Base-by-base conservation (phyloP, 495 filamentous ascomycete genomes). In the Geopyxis carbonaria region DNA sequence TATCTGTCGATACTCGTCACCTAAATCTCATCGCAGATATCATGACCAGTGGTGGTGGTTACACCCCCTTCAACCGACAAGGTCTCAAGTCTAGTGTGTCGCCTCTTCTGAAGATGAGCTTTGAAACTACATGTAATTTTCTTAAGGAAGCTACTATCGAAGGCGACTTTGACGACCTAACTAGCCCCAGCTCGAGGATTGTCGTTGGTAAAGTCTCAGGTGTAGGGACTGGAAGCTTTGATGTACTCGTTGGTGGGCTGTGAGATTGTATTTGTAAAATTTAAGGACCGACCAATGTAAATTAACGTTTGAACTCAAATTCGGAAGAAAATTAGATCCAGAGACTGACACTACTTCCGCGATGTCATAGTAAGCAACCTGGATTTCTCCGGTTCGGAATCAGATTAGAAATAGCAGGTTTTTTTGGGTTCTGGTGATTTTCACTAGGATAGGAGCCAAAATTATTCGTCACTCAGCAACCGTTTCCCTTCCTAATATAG, bases 41-140 rank as follows among this genome's bases (percentile, higher is more conserved):
- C 60, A 97, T 97, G 89, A 95, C 91, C 13, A 64, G 84, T 19
- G 75, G 73, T 44, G 89, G 89, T 45, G 73, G 72, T 13, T 95
- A 89, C 61, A 75, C 69, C 13, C 75, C 87, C 2, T 99, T 95
- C 64, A 93, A 80, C 60, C 77, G 89, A 31, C 86, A 76, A 47
- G 89, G 86, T 13, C 57, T 95, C 38, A 78, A 75, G 56, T 70
- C 78, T 43, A 79, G 76, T 51, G 74, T 81, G 11, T 86, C 78
- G 37, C 85, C 89, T 1, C 84, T 95, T 45, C 77, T 86, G 60
- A 93, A 94, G 69, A 93, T 93, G 84, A 91, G 81, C 59, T 95
- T 94, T 64, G 86, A 99, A 67, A 95, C 89, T 4, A 95, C 89
- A 15, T 70, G 93, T 23, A 78, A 78, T 1, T 94, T 92, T 63